These are phyloP conservation scores for Suillus occidentalis DNA, from an alignment of 768 basidiomycete genomes.

Conservation along the genomic window DNA sequence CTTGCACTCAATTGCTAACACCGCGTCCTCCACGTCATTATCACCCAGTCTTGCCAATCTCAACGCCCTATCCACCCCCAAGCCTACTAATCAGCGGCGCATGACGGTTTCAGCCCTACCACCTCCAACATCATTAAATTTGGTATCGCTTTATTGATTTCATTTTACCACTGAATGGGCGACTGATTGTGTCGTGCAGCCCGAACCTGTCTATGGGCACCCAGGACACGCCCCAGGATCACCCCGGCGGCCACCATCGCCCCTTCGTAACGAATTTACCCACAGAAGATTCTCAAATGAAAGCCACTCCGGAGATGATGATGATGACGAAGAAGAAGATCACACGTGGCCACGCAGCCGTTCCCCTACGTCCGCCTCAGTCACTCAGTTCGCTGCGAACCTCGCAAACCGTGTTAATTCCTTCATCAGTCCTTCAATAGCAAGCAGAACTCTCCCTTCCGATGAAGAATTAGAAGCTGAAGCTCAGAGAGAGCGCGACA, in stretches of 20 bases:
- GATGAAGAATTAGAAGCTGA: constrained; percentile 84
- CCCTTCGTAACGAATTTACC: constrained; percentile 63
- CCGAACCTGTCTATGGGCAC: constrained; percentile 44
- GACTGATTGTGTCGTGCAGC: constrained; percentile 31
- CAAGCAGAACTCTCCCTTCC: constrained; percentile 49
- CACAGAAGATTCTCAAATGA: constrained; percentile 50
- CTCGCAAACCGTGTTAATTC: constrained; percentile 75
- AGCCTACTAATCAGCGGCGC: constrained; percentile 36
- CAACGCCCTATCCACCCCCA: constrained; percentile 31
- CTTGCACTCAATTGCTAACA: constrained; percentile 27
- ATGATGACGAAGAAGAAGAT: constrained; percentile 36
- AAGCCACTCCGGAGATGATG: constrained; percentile 45
- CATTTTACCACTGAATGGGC: not conserved
- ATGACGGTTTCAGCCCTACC: constrained; percentile 38
- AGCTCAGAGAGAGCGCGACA: constrained; percentile 74
- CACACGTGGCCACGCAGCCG: constrained; percentile 36
- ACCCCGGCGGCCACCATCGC: constrained; percentile 61
- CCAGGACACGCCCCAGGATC: constrained; percentile 21
- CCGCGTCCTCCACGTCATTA: constrained; percentile 32
- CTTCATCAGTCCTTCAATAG: constrained; percentile 55
- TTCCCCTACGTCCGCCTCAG: constrained; percentile 66
- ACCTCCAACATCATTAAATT: constrained; percentile 40
- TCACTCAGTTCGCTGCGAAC: constrained; percentile 70
- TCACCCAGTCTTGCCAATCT: constrained; percentile 35
- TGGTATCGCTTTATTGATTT: constrained; percentile 31